Evolutionary conservation across 768 basidiomycete genomes (phyloP), one percentile per base, ranked within the genome.

Genomic region (Kwoniella mangroviensis): DNA sequence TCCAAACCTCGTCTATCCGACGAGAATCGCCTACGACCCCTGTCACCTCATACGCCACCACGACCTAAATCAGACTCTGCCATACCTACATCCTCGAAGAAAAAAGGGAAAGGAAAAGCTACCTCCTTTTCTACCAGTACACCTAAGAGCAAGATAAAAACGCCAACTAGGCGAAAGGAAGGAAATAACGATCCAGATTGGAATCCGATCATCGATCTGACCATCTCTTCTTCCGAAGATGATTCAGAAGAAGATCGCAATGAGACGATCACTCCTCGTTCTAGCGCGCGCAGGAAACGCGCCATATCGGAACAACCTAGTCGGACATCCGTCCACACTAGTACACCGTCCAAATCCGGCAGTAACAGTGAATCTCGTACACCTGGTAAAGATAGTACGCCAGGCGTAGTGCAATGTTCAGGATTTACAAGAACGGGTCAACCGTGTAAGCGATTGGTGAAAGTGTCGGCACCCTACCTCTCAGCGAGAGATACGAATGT

Each of bases 371-470:
- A 7, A 49, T 49, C 45, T 49, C 45, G 45, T 40, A 57, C 43
- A 60, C 67, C 51, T 12, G 45, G 21, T 34, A 40, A 1, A 4
- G 21, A 43, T 11, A 26, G 60, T 49, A 49, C 57, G 1, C 42
- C 67, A 24, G 51, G 17, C 17, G 70, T 77, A 5, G 60, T 76
- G 21, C 71, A 69, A 58, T 83, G 82, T 67, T 67, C 82, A 45
- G 82, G 82, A 6, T 81, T 70, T 45, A 83, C 82, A 1, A 63
- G 78, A 26, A 62, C 69, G 11, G 82, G 82, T 49, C 73, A 76
- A 42, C 78, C 75, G 2, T 83, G 82, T 65, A 80, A 81, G 67
- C 64, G 80, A 34, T 60, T 80, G 15, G 82, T 81, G 43, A 76
- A 75, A 52, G 28, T 65, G 13, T 56, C 66, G 13, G 81, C 81